phyloP scores from a whole-genome alignment of 352 stramenopile genomes.

The Pythium biforme region DNA sequence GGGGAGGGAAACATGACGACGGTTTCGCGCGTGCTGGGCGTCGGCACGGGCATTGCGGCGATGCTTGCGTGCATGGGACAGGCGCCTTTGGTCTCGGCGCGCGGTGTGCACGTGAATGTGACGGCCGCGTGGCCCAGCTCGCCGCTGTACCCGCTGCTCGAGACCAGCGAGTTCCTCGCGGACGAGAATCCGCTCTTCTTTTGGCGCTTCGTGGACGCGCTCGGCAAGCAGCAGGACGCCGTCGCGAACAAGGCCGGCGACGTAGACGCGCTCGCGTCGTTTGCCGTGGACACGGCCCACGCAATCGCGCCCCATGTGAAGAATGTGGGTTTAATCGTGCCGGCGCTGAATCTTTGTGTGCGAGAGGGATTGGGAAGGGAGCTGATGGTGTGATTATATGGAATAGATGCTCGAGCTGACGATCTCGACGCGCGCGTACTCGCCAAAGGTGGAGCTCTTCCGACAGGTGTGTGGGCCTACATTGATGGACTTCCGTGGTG shows the following conservation, averaged over 20 bases:
- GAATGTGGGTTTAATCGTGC: conserved; percentile 60
- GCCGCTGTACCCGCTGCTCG: conserved; percentile 33
- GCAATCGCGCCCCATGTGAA: conserved; percentile 59
- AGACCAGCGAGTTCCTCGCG: conserved; percentile 72
- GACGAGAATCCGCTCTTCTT: conserved; percentile 79
- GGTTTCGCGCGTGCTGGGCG: conserved; percentile 6
- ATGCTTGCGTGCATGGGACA: conserved; percentile 8
- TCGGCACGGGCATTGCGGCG: background rate
- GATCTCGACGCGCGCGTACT: conserved; percentile 75
- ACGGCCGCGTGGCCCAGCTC: conserved; percentile 34
- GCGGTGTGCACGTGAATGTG: conserved; percentile 33
- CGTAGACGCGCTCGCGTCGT: conserved; percentile 45
- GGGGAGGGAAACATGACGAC: conserved; percentile 14
- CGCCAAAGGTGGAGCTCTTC: conserved; percentile 82
- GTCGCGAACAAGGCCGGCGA: conserved; percentile 38
- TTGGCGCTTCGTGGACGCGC: conserved; percentile 66
- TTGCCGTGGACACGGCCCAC: conserved; percentile 56
- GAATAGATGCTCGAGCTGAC: conserved; percentile 80
- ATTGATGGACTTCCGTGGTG: background rate
- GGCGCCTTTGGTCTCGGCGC: conserved; percentile 14
- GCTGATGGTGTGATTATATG: conserved; percentile 12
- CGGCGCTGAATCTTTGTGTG: background rate
- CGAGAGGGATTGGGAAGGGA: background rate
- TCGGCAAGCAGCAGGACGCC: conserved; percentile 34
- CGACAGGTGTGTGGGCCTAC: conserved; percentile 41